Conservation (phyloP, 2,329 filamentous ascomycete species). For the Fusarium setosum region DNA sequence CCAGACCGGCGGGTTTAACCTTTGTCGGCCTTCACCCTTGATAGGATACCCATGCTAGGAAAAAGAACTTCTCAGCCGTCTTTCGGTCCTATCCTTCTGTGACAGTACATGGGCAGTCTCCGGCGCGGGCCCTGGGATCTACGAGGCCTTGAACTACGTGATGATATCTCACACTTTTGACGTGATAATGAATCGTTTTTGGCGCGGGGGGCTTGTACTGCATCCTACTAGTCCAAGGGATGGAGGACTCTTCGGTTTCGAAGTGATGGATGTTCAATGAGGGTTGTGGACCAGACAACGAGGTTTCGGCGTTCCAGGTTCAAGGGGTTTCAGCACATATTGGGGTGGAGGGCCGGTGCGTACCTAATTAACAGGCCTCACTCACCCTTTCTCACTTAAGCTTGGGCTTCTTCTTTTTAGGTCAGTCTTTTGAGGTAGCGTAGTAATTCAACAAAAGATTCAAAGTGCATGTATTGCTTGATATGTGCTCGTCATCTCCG, state of each 20-base stretch:
- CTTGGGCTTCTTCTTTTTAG: slow-evolving; percentile 32
- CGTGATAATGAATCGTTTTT: slow-evolving; percentile 21
- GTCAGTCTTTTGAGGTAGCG: slow-evolving; percentile 42
- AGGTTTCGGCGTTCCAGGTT: slow-evolving; percentile 43
- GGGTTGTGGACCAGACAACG: slow-evolving; percentile 33
- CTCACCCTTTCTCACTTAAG: slow-evolving; percentile 26
- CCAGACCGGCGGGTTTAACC: slow-evolving; percentile 30
- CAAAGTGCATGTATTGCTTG: slow-evolving; percentile 27
- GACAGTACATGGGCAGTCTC: slow-evolving; percentile 10
- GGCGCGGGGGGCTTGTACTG: slow-evolving; percentile 6
- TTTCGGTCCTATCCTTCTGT: slow-evolving; percentile 13
- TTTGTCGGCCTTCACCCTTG: slow-evolving; percentile 30
- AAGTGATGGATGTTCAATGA: slow-evolving; percentile 4
- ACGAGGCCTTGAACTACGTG: slow-evolving; percentile 18
- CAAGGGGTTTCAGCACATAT: slow-evolving; percentile 29
- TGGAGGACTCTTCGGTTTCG: slow-evolving; percentile 9
- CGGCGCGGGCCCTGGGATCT: slow-evolving; percentile 4
- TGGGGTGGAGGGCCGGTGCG: slow-evolving; percentile 32
- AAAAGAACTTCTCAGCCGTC: slow-evolving; percentile 23
- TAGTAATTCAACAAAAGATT: slow-evolving; percentile 36
- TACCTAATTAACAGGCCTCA: slow-evolving; percentile 37
- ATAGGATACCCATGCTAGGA: slow-evolving; percentile 35
- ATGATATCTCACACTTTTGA: slow-evolving; percentile 25
- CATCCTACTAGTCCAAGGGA: slow-evolving; percentile 5
- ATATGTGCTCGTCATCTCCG: not conserved